Base-by-base conservation (phyloP, 2,329 filamentous ascomycete genomes). In the Paecilomyces formosus region DNA sequence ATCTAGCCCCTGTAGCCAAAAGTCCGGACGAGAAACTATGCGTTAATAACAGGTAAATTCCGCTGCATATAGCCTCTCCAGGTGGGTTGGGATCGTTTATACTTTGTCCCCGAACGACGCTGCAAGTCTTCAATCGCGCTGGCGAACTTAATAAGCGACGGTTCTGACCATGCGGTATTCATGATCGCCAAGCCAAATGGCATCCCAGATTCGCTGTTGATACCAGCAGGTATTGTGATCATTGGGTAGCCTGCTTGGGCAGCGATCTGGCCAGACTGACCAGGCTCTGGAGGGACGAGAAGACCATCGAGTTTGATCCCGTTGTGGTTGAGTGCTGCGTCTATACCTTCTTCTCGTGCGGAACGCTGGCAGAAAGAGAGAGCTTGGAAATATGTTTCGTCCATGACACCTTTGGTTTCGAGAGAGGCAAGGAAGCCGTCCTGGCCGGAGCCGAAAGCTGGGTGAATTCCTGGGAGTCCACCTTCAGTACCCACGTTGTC, bases 191-290 rank as follows among this genome's bases (percentile, higher is more conserved):
- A 69, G 1, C 85, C 84, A 61, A 85, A 85, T 0, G 84, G 84
- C 82, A 87, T 85, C 6, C 83, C 82, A 3, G 79, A 81, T 12
- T 62, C 73, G 8, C 72, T 63, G 62, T 82, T 77, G 5, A 84
- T 74, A 1, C 85, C 85, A 0, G 81, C 85, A 0, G 88, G 88
- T 1, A 92, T 68, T 0, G 88, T 89, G 55, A 91, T 78, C 67
- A 89, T 80, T 0, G 88, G 88, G 67, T 91, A 92, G 0, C 88
- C 88, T 4, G 88, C 89, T 72, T 91, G 87, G 0, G 89, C 88
- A 0, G 87, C 85, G 60, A 89, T 82, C 72, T 89, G 85, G 61
- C 85, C 85, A 3, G 83, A 82, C 69, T 89, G 86, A 0, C 81
- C 88, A 2, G 88, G 85, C 66, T 88, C 84, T 0, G 87, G 79